phyloP scores from a whole-genome alignment of 768 basidiomycete genomes.

The Strobilomyces dryophilus region DNA sequence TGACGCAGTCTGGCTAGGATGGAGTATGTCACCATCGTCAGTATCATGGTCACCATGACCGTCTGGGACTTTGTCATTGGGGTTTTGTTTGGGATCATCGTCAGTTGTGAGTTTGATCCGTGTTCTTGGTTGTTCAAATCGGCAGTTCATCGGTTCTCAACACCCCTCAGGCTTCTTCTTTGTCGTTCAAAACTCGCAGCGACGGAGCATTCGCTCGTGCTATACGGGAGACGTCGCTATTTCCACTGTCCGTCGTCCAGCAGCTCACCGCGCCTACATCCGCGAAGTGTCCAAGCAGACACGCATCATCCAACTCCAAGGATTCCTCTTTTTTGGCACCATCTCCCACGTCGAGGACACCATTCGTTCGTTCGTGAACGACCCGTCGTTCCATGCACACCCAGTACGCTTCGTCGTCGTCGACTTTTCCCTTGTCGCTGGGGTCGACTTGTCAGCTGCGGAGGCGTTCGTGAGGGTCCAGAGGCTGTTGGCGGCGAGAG shows the following conservation, averaged over 20 bases:
- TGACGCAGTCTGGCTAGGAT: conserved; percentile 37
- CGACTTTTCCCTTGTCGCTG: conserved; percentile 80
- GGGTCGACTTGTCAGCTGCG: conserved; percentile 92
- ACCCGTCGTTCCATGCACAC: conserved; percentile 61
- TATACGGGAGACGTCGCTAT: conserved; percentile 81
- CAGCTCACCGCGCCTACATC: conserved; percentile 83
- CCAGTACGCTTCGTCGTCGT: conserved; percentile 90
- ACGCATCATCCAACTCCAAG: conserved; percentile 82
- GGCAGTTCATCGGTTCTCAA: background rate
- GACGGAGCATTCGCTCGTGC: conserved; percentile 77
- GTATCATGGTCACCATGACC: conserved; percentile 92
- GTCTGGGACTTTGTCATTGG: conserved; percentile 93
- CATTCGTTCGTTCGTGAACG: conserved; percentile 70
- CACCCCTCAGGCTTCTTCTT: conserved; percentile 77
- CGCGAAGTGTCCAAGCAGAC: conserved; percentile 93
- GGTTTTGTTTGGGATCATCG: conserved; percentile 86
- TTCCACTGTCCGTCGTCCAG: conserved; percentile 89
- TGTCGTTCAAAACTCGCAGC: conserved; percentile 90
- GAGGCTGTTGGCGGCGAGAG: conserved; percentile 66
- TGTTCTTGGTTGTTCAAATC: background rate
- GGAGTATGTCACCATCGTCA: conserved; percentile 79
- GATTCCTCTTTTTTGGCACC: conserved; percentile 93
- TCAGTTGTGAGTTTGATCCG: conserved; percentile 62
- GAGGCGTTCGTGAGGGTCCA: conserved; percentile 94
- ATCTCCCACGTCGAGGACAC: conserved; percentile 87